Evolutionary conservation across 257 asterid species (phyloP).

Genomic region (Coffea eugenioides): DNA sequence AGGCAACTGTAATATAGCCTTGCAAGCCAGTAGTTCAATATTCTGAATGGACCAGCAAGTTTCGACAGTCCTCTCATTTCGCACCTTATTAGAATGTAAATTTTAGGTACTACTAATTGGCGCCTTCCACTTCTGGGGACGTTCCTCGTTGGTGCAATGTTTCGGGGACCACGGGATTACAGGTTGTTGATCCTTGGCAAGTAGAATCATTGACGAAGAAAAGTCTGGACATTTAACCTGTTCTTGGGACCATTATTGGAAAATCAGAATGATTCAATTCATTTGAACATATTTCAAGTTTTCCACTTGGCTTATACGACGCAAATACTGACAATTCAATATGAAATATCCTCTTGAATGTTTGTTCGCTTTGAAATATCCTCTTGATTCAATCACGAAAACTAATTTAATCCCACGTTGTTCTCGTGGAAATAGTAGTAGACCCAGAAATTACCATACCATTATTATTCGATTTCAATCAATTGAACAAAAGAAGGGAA

Average conservation of each 20-base stretch:
- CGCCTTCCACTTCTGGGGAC: too few species aligned
- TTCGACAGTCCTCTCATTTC: too few species aligned
- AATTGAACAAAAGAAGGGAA: not conserved
- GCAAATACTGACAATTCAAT: not conserved
- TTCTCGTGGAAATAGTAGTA: not conserved
- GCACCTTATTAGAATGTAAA: too few species aligned
- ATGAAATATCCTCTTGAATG: not conserved
- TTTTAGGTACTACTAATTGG: too few species aligned
- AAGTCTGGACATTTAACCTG: not conserved
- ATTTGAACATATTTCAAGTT: not conserved
- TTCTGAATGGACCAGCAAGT: too few species aligned
- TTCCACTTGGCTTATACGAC: not conserved
- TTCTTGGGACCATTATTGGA: not conserved
- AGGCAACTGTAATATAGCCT: too few species aligned
- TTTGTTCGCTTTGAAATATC: not conserved
- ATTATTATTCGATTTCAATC: not conserved
- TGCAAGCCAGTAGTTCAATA: too few species aligned
- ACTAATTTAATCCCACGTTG: not conserved
- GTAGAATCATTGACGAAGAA: too few species aligned
- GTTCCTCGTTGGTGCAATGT: not conserved
- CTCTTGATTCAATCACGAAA: not conserved
- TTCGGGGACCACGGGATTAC: not conserved
- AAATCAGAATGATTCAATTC: not conserved
- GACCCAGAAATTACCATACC: not conserved
- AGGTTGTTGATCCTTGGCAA: not conserved